Conservation (phyloP, 768 basidiomycete species). For the Pholiota molesta region DNA sequence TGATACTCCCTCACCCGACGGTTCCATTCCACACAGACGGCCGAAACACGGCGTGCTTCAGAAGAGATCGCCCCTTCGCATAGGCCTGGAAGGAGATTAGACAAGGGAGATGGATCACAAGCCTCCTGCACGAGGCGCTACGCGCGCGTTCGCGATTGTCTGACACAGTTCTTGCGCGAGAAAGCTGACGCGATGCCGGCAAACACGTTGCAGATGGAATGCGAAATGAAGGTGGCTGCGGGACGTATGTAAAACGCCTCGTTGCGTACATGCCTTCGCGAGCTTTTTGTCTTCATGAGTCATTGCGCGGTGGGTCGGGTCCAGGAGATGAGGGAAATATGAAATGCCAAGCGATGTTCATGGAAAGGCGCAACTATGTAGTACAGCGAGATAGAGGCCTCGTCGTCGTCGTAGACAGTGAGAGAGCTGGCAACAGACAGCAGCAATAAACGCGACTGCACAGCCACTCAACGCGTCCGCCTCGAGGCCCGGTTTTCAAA, state of each 20-base stretch:
- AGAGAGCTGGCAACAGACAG: neutral
- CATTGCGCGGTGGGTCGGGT: neutral
- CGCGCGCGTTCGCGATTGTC: neutral
- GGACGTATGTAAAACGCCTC: constrained; percentile 4
- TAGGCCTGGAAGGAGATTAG: constrained; percentile 15
- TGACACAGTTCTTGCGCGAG: neutral
- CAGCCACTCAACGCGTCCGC: neutral
- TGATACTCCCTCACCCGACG: neutral
- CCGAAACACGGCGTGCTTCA: neutral
- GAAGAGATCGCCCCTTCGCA: neutral
- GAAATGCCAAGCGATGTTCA: neutral
- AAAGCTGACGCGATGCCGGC: neutral
- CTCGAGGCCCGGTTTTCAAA: neutral
- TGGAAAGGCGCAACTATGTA: too few species aligned
- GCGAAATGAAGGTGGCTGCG: neutral
- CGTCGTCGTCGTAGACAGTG: neutral
- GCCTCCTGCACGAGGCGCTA: constrained; percentile 11
- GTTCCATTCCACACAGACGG: constrained; percentile 8
- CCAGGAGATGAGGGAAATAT: neutral
- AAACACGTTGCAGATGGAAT: neutral
- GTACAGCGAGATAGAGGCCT: neutral
- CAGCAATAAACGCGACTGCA: neutral
- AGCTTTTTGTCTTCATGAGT: neutral
- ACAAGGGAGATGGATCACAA: constrained; percentile 1
- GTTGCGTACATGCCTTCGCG: neutral